These are phyloP conservation scores for Ziziphus jujuba DNA, from an alignment of 306 rosid genomes.

Conservation along the genomic window DNA sequence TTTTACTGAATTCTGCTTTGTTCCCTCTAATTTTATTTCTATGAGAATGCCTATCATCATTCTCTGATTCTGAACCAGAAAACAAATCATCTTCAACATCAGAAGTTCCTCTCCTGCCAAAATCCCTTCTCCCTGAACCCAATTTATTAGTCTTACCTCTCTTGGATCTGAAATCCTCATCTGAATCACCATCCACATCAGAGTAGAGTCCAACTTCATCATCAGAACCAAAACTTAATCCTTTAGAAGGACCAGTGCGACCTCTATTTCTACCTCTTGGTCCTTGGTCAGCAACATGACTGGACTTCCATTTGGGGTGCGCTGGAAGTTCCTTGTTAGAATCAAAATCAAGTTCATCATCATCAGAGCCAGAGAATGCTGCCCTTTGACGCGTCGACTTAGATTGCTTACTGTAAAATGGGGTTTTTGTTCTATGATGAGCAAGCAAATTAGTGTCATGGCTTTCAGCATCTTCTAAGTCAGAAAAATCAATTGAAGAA, in stretches of 20 bases:
- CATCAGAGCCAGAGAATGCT: conserved; percentile 58
- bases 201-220: conserved; percentile 71
- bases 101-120: conserved; percentile 29
- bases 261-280: conserved; percentile 47
- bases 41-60: conserved; percentile 16
- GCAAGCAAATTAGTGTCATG: conserved; percentile 24
- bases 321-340: conserved; percentile 46
- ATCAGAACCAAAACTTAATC: conserved; percentile 80
- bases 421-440: conserved; percentile 22
- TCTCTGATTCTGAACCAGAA: conserved; percentile 41
- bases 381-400: conserved; percentile 29
- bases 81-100: conserved; percentile 20
- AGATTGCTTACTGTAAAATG: conserved; percentile 38
- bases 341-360: conserved; percentile 52
- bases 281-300: conserved; percentile 51
- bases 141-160: conserved; percentile 33
- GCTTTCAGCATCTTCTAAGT: conserved; percentile 47
- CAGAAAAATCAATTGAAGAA: conserved; percentile 52
- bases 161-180: conserved; percentile 39
- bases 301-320: conserved; percentile 63
- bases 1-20: conserved; percentile 13
- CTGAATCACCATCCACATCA: conserved; percentile 61
- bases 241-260: conserved; percentile 42
- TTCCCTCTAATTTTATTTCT: conserved; percentile 23
- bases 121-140: conserved; percentile 42